Base-by-base conservation (phyloP, 352 stramenopile genomes). In the Pythium folliculosum region DNA sequence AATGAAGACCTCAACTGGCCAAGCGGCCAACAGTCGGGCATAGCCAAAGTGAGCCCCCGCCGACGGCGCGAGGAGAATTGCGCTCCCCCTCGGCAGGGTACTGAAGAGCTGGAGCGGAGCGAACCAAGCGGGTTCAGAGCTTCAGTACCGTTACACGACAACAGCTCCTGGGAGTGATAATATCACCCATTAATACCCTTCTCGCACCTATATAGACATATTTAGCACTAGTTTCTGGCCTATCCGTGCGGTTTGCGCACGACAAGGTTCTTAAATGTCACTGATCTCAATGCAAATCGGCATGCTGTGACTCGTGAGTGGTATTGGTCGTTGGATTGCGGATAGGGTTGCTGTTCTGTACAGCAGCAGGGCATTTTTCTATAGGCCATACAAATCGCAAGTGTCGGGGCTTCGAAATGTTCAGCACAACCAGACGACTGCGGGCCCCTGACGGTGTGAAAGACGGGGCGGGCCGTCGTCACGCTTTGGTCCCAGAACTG, bases 361-460 rank as follows among this genome's bases (percentile, higher is more conserved):
- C 17, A 44, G 30, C 25, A 30, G 12, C 37, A 57, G 51, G 51
- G 13, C 27, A 23, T 25, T 3, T 30, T 12, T 32, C 52, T 17
- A 35, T 7, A 35, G 8, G 1, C 35, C 23, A 63, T 63, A 63
- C 56, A 53, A 44, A 54, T 14, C 6, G 1, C 43, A 27, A 54
- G 56, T 54, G 13, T 37, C 19, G 38, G 17, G 17, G 16, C 37
- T 27, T 50, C 14, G 35, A 43, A 56, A 8, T 27, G 63, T 65
- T 67, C 55, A 60, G 25, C 45, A 53, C 50, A 52, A 72, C 13
- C 52, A 52, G 66, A 64, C 58, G 61, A 72, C 27, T 25, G 6
- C 6, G 35, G 37, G 37, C 23, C 54, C 21, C 23, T 51, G 19
- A 50, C 21, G 54, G 16, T 27, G 25, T 35, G 16, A 61, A 21